Evolutionary conservation across 2,329 filamentous ascomycete species (phyloP), one percentile per base, ranked within the genome.

Genomic region (Fusarium musae): DNA sequence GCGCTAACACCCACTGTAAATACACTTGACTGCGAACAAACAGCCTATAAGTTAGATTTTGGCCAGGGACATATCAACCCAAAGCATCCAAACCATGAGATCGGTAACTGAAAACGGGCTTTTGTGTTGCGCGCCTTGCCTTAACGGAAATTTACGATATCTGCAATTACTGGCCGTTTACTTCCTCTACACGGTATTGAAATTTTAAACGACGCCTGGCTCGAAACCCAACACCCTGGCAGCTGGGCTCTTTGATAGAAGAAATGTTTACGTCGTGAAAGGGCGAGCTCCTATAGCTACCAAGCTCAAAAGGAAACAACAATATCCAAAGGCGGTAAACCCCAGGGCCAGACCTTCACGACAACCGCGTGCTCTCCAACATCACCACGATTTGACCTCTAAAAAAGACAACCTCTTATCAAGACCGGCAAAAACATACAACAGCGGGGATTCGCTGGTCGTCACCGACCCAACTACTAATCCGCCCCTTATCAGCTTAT

Each of bases 401-500:
- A 50, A 53, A 37, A 37, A 37, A 3, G 49, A 21, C 2, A 0
- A 8, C 2, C 49, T 52, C 32, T 37, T n/a, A 12, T 16, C 23
- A 12, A 39, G 9, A 39, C n/a, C 13, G 3, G 10, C 50, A 39
- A 39, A 53, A 53, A 54, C 50, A 54, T 54, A 40, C 50, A 54
- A 54, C 34, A 54, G 50, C 50, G 50, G 50, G 50, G 50, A 53
- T 53, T 53, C 50, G 50, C 50, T 53, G 50, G 50, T 53, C 50
- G 50, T 53, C 50, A 53, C 50, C 50, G 50, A 53, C 34, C 50
- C 50, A 52, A 52, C 49, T 52, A 52, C 49, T 52, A 52, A 36
- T 52, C 49, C 32, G 49, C 49, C 49, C 49, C 49, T 52, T 52
- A 52, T 2, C 49, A 36, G 49, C 49, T 52, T 52, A 36, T 36